Conservation (phyloP, 495 filamentous ascomycete species). For the Trypethelium eluteriae region DNA sequence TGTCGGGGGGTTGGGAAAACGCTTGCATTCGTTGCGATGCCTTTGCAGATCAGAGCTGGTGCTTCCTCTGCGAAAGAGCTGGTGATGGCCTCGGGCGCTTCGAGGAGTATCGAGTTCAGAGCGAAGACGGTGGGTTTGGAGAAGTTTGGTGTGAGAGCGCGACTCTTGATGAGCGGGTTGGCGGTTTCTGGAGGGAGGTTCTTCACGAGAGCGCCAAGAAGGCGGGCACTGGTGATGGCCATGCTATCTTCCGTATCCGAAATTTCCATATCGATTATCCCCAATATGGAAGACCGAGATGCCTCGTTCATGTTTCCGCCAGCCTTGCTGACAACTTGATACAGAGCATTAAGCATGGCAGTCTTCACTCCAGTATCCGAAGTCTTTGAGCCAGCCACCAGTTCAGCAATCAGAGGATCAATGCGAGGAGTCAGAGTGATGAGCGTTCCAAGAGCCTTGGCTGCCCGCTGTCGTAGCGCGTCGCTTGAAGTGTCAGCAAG, state of each 20-base stretch:
- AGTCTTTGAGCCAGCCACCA: slow-evolving; percentile 90
- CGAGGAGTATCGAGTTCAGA: slow-evolving; percentile 78
- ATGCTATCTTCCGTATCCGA: slow-evolving; percentile 68
- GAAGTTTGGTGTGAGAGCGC: slow-evolving; percentile 64
- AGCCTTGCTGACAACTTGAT: slow-evolving; percentile 91
- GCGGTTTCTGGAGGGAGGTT: slow-evolving; percentile 63
- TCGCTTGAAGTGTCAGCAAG: slow-evolving; percentile 91
- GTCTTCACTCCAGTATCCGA: slow-evolving; percentile 80
- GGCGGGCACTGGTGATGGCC: slow-evolving; percentile 76
- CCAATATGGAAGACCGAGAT: slow-evolving; percentile 71
- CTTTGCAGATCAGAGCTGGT: slow-evolving; percentile 66
- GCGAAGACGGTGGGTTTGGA: slow-evolving; percentile 65
- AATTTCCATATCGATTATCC: slow-evolving; percentile 75
- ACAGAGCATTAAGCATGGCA: slow-evolving; percentile 95
- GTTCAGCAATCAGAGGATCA: slow-evolving; percentile 81
- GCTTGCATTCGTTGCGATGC: slow-evolving; percentile 54
- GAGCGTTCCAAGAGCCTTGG: slow-evolving; percentile 90
- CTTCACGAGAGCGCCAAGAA: slow-evolving; percentile 83
- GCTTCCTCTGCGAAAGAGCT: slow-evolving; percentile 62
- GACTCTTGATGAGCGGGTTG: slow-evolving; percentile 64
- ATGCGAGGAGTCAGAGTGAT: slow-evolving; percentile 95
- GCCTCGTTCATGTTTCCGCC: slow-evolving; percentile 88
- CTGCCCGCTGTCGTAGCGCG: slow-evolving; percentile 73
- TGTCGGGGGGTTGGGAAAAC: slow-evolving; percentile 39
- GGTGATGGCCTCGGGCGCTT: slow-evolving; percentile 61